phyloP scores from a whole-genome alignment of 2,329 filamentous ascomycete species.

The Exophiala sideris region DNA sequence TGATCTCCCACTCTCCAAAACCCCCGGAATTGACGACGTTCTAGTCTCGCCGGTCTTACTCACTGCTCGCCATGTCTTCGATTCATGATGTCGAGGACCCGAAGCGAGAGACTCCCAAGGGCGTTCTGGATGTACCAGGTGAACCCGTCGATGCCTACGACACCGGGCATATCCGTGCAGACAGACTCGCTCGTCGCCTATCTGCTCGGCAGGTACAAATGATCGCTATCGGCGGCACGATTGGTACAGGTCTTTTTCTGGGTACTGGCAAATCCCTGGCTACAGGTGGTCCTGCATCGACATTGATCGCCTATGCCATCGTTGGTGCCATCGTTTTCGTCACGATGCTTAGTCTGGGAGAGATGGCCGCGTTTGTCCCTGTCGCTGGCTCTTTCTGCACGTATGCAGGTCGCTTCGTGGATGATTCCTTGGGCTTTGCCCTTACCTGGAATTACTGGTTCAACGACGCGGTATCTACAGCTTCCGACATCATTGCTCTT shows the following conservation, averaged over 20 bases:
- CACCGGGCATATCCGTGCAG: constrained; percentile 33
- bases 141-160: not conserved
- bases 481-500: constrained; percentile 58
- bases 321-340: constrained; percentile 86
- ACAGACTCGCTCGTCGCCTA: constrained; percentile 54
- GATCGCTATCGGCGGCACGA: constrained; percentile 79
- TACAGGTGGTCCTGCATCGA: constrained; percentile 67
- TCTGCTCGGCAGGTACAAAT: constrained; percentile 52
- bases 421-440: constrained; percentile 59
- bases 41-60: too few relatives aligned
- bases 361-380: constrained; percentile 87
- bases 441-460: constrained; percentile 63
- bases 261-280: constrained; percentile 68
- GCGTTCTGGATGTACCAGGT: not conserved
- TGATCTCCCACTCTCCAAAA: not conserved
- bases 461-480: constrained; percentile 61
- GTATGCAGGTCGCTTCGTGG: constrained; percentile 88
- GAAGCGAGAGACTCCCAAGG: not conserved
- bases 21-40: not conserved
- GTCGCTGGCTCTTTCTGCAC: constrained; percentile 87
- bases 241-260: constrained; percentile 86
- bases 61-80: not conserved
- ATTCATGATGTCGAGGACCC: not conserved
- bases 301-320: constrained; percentile 72
- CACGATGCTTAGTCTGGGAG: constrained; percentile 84